Base-by-base conservation (phyloP, 1,284 basidiomycete species). In the Chalciporus sp. region DNA sequence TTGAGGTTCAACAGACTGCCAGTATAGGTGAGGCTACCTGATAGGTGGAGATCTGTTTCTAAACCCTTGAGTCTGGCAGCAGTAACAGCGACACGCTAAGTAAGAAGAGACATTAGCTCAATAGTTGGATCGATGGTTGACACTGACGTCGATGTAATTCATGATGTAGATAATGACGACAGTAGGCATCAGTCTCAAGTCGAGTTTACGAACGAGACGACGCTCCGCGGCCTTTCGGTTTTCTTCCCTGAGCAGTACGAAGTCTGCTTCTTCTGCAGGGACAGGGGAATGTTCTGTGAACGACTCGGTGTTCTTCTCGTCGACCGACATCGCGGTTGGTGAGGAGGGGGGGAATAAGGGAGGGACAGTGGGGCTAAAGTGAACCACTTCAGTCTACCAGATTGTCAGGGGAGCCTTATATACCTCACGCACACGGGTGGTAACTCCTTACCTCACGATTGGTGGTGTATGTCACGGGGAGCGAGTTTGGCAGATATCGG, bases 121-220 rank as follows among this genome's bases (percentile, higher is more conserved):
- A 17, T 9, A 43, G 27, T 23, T 5, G 37, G 8, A 39, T 16
- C n/a, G 2, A n/a, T 7, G 29, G 28, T 40, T 12, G 39, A 51
- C 20, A 70, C 78, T 51, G 53, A 86, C 85, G 61, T 86, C 84
- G 49, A 87, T 85, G 59, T 85, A 86, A 60, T 88, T 88, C 81
- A 87, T 80, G 52, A 88, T 75, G 60, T 77, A 86, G 52, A 88
- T 83, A 29, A 84, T 42, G 42, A 83, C 76, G 50, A 88, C 80
- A 0, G 81, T 83, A 0, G 85, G 84, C 56, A 88, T 64, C 1
- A 88, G 67, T 39, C 86, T 73, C 53, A 69, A 69, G 59, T 88
- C 86, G 40, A 88, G 73, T 60, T 77, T 83, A 39, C 81, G 74
- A 16, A 82, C 69, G 1, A 84, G 71, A 49, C 61, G 72, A 39